Evolutionary conservation across 805 yeast species (phyloP), one percentile per base, ranked within the genome.

Genomic region (Yamadazyma tumulicola): DNA sequence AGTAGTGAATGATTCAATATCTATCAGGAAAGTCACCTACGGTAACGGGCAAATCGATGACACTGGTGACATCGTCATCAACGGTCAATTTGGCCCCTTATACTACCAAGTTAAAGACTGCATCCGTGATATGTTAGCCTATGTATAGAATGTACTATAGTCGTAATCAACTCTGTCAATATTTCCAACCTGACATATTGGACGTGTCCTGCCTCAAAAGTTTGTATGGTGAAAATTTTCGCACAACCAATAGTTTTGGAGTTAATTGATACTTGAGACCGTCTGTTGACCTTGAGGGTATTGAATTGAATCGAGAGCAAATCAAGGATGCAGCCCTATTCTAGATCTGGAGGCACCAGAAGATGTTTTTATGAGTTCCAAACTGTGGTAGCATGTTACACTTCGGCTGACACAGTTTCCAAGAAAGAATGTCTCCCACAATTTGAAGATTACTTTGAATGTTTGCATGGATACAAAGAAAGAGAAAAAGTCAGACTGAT

Each of bases 41-140:
- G 57, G 65, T 21, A 52, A 54, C 14, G 39, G 46, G 6, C 67
- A 61, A 33, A 57, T 61, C 18, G 72, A 67, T 16, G 81, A 74
- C 27, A 87, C 86, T 31, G 95, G 96, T 28, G 82, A 82, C 49
- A 73, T 91, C n/a, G 64, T 82, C 4, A 79, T 93, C 10, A 96
- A 91, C 47, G 97, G 98, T 2, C 71, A 73, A 6, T 75, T 84
- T 2, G 79, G 88, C 4, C 72, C 73, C 3, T 72, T 85, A 32
- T 91, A 85, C 59, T 88, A 88, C 57, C 72, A 78, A 38, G 88
- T 88, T 6, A 79, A 87, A 53, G 74, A 74, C 21, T 67, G 81
- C 32, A 83, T 88, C 12, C 71, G 84, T 39, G 76, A 70, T 26
- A 79, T 83, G 86, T 59, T 85, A 43, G 93, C 93, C 2, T 81